Evolutionary conservation across 306 rosid genomes (phyloP).

Genomic region (Chamaecrista fasciculata): DNA sequence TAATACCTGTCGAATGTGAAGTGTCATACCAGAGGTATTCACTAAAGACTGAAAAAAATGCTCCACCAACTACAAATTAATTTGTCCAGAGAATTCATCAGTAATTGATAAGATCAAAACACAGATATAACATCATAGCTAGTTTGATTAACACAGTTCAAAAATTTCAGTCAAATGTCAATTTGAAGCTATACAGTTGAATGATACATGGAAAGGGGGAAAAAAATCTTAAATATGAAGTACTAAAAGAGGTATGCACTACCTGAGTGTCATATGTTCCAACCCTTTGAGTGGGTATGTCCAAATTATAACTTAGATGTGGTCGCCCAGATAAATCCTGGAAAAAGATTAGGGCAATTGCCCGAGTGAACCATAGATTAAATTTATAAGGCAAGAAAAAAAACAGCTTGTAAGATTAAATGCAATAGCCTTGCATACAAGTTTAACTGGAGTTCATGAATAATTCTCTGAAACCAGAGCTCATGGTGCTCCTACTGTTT

Average conservation of each 20-base stretch:
- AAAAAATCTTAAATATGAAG: slow-evolving; percentile 1
- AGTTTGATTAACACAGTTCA: background rate
- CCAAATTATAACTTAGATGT: slow-evolving; percentile 68
- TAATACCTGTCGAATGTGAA: slow-evolving; percentile 89
- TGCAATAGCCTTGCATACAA: slow-evolving; percentile 11
- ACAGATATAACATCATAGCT: background rate
- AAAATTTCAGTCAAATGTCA: background rate
- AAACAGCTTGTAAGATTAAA: background rate
- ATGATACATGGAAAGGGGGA: slow-evolving; percentile 19
- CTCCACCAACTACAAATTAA: slow-evolving; percentile 74
- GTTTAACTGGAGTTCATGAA: background rate
- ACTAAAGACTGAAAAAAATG: slow-evolving; percentile 95
- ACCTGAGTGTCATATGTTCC: slow-evolving; percentile 98
- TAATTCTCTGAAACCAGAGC: slow-evolving; percentile 12
- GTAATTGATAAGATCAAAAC: background rate
- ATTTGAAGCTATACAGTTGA: slow-evolving; percentile 11
- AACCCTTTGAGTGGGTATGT: slow-evolving; percentile 83
- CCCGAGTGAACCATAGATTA: background rate
- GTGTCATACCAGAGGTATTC: slow-evolving; percentile 97
- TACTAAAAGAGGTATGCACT: slow-evolving; percentile 21
- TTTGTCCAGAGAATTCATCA: slow-evolving; percentile 7
- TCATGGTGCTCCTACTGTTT: slow-evolving; percentile 4
- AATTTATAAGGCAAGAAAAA: background rate
- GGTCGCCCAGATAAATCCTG: slow-evolving; percentile 99
- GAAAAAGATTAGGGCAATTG: slow-evolving; percentile 22